Evolutionary conservation across 495 filamentous ascomycete species (phyloP).

Genomic region (Hypomontagnella submonticulosa): DNA sequence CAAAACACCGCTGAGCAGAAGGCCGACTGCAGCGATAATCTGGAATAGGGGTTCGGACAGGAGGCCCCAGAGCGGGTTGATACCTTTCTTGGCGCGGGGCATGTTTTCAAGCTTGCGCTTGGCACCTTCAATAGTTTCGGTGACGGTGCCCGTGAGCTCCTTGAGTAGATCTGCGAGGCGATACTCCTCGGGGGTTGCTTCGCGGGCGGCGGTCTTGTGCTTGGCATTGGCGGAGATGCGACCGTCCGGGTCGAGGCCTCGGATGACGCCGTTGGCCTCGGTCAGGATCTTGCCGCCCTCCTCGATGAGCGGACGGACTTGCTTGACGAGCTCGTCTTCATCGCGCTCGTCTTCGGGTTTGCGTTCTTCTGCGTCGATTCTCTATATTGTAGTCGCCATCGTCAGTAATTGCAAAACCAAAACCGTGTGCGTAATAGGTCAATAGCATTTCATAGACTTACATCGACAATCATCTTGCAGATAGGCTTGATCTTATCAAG

Average conservation of each 20-base stretch:
- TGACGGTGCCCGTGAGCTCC: conserved; percentile 71
- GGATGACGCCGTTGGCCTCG: conserved; percentile 90
- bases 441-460: conserved; percentile 54
- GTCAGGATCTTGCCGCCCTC: conserved; percentile 82
- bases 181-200: conserved; percentile 89
- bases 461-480: conserved; percentile 87
- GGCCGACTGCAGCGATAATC: conserved; percentile 89
- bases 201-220: conserved; percentile 79
- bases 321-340: conserved; percentile 86
- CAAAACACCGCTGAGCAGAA: conserved; percentile 84
- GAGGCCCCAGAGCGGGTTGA: conserved; percentile 88
- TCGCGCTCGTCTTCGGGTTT: conserved; percentile 92
- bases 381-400: conserved; percentile 56
- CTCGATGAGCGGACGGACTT: conserved; percentile 88
- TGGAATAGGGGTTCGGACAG: conserved; percentile 89
- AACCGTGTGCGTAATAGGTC: neutral
- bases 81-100: conserved; percentile 92
- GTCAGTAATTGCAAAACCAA: neutral
- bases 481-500: conserved; percentile 86
- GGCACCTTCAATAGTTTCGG: conserved; percentile 84
- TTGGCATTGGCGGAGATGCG: conserved; percentile 87
- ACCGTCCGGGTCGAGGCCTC: conserved; percentile 90
- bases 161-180: conserved; percentile 85
- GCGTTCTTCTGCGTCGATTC: conserved; percentile 81
- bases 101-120: conserved; percentile 88